A percentile compares a stretch with the other conserved stretches of the same genome.
phyloP scores from a whole-genome alignment of 306 rosid species.

The Abrus pulchellus region DNA sequence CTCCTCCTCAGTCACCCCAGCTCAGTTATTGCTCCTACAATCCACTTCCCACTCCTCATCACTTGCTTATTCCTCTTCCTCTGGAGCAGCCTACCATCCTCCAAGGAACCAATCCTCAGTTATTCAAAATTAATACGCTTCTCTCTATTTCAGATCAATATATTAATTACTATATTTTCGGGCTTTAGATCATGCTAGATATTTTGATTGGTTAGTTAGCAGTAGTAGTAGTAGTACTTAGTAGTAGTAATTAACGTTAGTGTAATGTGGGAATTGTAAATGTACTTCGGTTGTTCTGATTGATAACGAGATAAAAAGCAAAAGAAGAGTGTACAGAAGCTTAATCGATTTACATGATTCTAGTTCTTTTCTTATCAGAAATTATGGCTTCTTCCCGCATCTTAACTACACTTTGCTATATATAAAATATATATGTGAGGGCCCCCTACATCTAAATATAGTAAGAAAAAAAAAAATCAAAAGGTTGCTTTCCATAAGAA shows the following conservation, averaged over 20 bases:
- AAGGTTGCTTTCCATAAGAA: constrained; percentile 27
- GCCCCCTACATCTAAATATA: not conserved
- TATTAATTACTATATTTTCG: not conserved
- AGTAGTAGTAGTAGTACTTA: constrained; percentile 46
- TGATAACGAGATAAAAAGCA: constrained; percentile 39
- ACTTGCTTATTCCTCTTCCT: constrained; percentile 70
- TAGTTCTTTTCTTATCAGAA: constrained; percentile 16
- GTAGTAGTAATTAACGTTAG: constrained; percentile 48
- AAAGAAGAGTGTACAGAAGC: constrained; percentile 56
- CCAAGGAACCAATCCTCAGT: constrained; percentile 50
- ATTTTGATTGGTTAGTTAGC: constrained; percentile 44
- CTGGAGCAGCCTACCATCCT: constrained; percentile 55
- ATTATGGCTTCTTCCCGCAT: constrained; percentile 19
- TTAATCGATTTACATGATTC: constrained; percentile 39
- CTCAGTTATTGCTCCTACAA: constrained; percentile 70
- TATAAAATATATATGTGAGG: not conserved
- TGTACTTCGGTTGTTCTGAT: constrained; percentile 32
- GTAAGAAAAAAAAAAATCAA: not conserved
- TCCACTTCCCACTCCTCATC: constrained; percentile 75
- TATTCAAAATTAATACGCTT: constrained; percentile 16
- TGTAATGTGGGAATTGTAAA: constrained; percentile 48
- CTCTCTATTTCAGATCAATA: not conserved
- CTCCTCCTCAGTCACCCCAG: constrained; percentile 63
- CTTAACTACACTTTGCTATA: constrained; percentile 14
- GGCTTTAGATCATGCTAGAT: constrained; percentile 35